These are phyloP conservation scores for Setaria viridis DNA, from an alignment of 202 grass and related monocot genomes.

Conservation along the genomic window DNA sequence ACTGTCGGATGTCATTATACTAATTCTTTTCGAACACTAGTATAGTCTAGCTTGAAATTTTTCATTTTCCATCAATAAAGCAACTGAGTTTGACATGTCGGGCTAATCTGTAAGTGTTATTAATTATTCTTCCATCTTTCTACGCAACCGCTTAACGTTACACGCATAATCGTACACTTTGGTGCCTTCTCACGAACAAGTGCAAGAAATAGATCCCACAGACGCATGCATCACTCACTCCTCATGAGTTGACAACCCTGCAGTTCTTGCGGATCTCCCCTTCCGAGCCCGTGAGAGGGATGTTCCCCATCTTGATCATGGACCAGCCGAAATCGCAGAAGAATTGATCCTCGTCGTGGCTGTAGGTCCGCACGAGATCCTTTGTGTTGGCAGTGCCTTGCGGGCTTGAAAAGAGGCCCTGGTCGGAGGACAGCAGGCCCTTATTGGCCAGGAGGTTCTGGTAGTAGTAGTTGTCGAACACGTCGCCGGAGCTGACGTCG, in stretches of 20 bases:
- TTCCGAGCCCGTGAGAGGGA: slow-evolving; percentile 34
- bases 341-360: background rate
- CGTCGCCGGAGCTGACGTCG: slow-evolving; percentile 40
- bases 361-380: slow-evolving; percentile 44
- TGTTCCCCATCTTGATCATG: slow-evolving; percentile 65
- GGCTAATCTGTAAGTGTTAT: background rate
- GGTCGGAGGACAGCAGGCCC: slow-evolving; percentile 59
- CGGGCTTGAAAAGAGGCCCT: slow-evolving; percentile 52
- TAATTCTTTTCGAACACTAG: no score
- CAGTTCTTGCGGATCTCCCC: slow-evolving; percentile 65
- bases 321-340: slow-evolving; percentile 45
- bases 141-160: background rate
- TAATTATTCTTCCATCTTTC: background rate
- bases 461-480: slow-evolving; percentile 70
- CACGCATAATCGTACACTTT: background rate
- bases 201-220: background rate
- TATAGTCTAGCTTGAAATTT: background rate
- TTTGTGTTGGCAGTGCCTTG: slow-evolving; percentile 36
- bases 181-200: background rate
- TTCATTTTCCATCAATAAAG: background rate
- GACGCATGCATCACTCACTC: background rate
- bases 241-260: slow-evolving; percentile 45
- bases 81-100: background rate
- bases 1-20: no score
- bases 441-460: slow-evolving; percentile 43